phyloP scores from a whole-genome alignment of 164 flowering plant species.

The Kalanchoe fedtschenkoi region DNA sequence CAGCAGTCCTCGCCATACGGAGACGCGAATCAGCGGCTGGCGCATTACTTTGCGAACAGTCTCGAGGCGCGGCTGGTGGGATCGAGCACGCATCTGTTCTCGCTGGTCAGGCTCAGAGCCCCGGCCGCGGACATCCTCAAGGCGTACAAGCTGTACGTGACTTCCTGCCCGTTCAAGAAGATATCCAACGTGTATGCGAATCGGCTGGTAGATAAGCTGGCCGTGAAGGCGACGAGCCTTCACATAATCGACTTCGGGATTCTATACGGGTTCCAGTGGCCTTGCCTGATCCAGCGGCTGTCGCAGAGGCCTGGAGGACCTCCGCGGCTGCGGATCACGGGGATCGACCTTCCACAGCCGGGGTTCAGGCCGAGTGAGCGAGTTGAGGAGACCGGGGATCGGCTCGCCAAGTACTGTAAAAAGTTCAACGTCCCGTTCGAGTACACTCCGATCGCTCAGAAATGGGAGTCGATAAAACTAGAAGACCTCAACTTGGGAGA shows the following conservation, averaged over 20 bases:
- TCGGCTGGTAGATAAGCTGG: conserved; percentile 12
- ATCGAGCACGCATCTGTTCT: conserved; percentile 7
- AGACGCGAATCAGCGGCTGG: conserved; percentile 29
- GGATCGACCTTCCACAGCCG: conserved; percentile 31
- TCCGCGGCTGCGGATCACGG: conserved; percentile 33
- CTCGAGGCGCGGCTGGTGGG: conserved; percentile 39
- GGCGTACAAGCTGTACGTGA: conserved; percentile 17
- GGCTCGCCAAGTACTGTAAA: conserved; percentile 24
- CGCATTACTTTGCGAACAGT: conserved; percentile 31
- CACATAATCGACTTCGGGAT: conserved; percentile 36
- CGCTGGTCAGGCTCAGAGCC: conserved; percentile 3
- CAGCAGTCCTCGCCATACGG: conserved; percentile 28
- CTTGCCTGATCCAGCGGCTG: conserved; percentile 24
- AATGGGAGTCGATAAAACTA: conserved; percentile 27
- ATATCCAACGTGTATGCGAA: conserved; percentile 16
- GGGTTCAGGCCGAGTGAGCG: conserved; percentile 32
- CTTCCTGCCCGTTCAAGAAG: conserved; percentile 23
- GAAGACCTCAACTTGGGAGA: conserved; percentile 18
- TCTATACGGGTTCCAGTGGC: conserved; percentile 35
- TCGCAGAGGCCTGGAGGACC: conserved; percentile 21
- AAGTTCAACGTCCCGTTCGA: conserved; percentile 29
- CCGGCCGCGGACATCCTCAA: conserved; percentile 25
- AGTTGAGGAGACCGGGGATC: conserved; percentile 32
- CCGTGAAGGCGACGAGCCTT: conserved; percentile 18
- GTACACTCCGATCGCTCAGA: conserved; percentile 20